Evolutionary conservation across 2,329 filamentous ascomycete genomes (phyloP).

Genomic region (Metarhizium guizhouense): DNA sequence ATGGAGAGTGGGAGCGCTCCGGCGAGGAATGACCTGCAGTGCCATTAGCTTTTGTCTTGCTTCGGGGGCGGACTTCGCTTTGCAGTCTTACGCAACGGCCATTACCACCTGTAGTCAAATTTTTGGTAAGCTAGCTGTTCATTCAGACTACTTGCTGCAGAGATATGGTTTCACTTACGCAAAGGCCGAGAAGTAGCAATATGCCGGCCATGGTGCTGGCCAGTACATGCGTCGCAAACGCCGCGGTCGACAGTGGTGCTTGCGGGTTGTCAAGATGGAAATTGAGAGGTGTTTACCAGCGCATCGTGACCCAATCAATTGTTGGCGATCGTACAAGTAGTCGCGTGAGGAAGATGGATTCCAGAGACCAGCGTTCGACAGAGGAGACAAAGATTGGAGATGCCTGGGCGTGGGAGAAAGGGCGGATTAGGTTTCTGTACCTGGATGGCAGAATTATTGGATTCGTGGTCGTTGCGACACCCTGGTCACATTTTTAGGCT

Average conservation of each 20-base stretch:
- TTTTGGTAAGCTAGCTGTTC: background rate
- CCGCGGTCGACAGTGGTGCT: background rate
- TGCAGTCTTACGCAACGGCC: conserved; percentile 41
- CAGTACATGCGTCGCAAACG: background rate
- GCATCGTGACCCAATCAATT: background rate
- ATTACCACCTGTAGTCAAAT: conserved; percentile 38
- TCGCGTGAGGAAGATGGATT: too few relatives aligned
- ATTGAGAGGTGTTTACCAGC: background rate
- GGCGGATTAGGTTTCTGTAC: background rate
- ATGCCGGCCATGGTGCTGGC: conserved; percentile 27
- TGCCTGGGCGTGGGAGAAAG: background rate
- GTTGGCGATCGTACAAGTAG: background rate
- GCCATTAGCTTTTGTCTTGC: background rate
- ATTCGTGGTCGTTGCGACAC: background rate
- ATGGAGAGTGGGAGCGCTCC: conserved; percentile 87
- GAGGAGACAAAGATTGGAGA: background rate
- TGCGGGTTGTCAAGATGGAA: background rate
- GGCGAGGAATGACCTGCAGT: conserved; percentile 78
- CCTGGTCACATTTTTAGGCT: background rate
- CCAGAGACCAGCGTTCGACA: too few relatives aligned
- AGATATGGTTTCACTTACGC: conserved; percentile 22
- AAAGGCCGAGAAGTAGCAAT: conserved; percentile 30
- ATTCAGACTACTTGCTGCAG: background rate
- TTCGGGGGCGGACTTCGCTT: background rate
- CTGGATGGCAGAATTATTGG: background rate